phyloP scores from a whole-genome alignment of 108 stramenopile genomes.

The Fistulifera pelliculosa region DNA sequence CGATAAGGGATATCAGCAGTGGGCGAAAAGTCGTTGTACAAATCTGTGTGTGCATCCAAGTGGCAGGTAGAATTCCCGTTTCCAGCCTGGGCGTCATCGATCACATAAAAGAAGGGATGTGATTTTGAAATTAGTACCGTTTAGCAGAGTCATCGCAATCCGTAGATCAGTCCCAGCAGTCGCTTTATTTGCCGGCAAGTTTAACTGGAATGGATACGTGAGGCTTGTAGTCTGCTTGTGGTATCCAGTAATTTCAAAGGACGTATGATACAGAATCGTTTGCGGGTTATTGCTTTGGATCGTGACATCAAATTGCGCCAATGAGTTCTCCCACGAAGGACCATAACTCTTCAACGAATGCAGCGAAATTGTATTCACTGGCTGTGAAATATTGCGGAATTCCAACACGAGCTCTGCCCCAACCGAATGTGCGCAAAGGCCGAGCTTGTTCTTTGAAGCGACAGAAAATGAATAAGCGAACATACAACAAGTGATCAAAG shows the following conservation, averaged over 20 bases:
- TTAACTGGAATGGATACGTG: conserved; percentile 5
- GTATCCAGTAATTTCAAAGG: conserved; percentile 14
- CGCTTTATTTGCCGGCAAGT: neutral
- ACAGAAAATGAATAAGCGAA: too few species aligned
- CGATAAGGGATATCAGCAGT: too few species aligned
- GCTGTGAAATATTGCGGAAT: conserved; percentile 8
- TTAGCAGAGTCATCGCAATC: conserved; percentile 18
- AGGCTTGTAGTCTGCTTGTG: conserved; percentile 19
- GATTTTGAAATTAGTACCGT: conserved; percentile 49
- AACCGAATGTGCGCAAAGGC: conserved; percentile 27
- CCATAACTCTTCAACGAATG: conserved; percentile 60
- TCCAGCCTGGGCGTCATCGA: too few species aligned
- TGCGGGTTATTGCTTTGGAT: conserved; percentile 10
- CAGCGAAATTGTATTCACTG: conserved; percentile 26
- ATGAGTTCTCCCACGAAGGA: conserved; percentile 37
- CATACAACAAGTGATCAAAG: too few species aligned
- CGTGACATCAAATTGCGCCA: conserved; percentile 25
- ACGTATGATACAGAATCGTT: conserved; percentile 9
- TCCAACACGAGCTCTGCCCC: conserved; percentile 21
- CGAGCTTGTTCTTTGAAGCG: conserved; percentile 47
- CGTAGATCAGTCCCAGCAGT: conserved; percentile 27
- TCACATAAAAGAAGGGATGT: conserved; percentile 46
- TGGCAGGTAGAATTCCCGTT: too few species aligned
- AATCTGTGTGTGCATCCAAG: too few species aligned
- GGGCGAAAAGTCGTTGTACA: too few species aligned